These are phyloP conservation scores for Guadua angustifolia DNA, from an alignment of 176 grass and related monocot genomes.

Conservation along the genomic window DNA sequence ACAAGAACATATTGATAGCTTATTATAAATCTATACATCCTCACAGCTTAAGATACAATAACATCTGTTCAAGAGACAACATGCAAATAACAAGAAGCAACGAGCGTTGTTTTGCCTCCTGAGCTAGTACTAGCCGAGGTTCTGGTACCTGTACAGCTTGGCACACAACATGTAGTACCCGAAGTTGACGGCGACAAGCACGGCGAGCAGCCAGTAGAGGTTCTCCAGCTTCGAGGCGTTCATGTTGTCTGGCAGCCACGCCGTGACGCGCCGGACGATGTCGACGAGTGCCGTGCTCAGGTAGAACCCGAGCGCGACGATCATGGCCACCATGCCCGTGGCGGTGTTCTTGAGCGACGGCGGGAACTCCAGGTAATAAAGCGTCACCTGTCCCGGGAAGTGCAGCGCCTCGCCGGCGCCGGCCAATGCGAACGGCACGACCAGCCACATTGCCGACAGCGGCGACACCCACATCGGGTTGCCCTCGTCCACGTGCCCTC, in stretches of 20 bases:
- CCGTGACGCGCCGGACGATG: conserved; percentile 42
- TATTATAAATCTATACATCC: neutral
- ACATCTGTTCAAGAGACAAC: neutral
- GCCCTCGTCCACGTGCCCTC: conserved; percentile 33
- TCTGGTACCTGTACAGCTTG: conserved; percentile 67
- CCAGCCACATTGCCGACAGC: conserved; percentile 66
- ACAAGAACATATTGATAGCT: neutral
- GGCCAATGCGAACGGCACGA: conserved; percentile 58
- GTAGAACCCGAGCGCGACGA: conserved; percentile 71
- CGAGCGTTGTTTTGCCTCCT: neutral
- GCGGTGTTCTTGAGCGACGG: conserved; percentile 67
- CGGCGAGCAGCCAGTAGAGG: conserved; percentile 72
- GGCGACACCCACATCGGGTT: conserved; percentile 61
- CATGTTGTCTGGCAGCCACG: conserved; percentile 82
- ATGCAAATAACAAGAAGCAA: neutral
- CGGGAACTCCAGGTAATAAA: conserved; percentile 84
- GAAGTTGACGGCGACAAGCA: conserved; percentile 62
- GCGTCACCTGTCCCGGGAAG: conserved; percentile 65
- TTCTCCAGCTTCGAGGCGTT: conserved; percentile 64
- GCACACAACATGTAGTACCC: conserved; percentile 64
- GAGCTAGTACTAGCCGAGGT: conserved; percentile 35
- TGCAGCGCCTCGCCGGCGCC: conserved; percentile 65
- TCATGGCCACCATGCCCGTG: conserved; percentile 61
- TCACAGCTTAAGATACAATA: neutral
- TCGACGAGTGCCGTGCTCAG: conserved; percentile 72